phyloP scores from a whole-genome alignment of 2,329 filamentous ascomycete species.

The Fusarium armeniacum region DNA sequence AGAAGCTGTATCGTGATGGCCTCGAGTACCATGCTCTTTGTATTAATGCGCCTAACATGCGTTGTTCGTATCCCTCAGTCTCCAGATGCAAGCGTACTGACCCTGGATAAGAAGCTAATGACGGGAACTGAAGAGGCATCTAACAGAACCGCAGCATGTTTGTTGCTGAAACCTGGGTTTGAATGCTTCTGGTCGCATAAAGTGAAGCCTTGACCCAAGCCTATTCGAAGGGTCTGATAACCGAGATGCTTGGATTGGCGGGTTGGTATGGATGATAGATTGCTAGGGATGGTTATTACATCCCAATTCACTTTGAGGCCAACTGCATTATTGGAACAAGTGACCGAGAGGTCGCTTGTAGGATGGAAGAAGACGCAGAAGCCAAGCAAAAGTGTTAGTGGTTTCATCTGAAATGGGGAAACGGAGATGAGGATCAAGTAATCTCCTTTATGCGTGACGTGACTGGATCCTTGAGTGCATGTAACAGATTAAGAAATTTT shows the following conservation, averaged over 20 bases:
- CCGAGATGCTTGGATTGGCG: constrained; percentile 29
- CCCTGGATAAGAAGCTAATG: constrained; percentile 9
- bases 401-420: constrained; percentile 27
- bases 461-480: neutral
- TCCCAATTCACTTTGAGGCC: constrained; percentile 28
- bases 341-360: constrained; percentile 2
- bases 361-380: constrained; percentile 1
- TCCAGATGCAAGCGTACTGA: constrained; percentile 3
- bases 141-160: constrained; percentile 2
- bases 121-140: neutral
- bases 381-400: constrained; percentile 2
- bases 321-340: constrained; percentile 15
- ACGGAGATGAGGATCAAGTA: neutral
- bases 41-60: constrained; percentile 17
- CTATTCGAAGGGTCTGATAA: constrained; percentile 28
- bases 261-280: constrained; percentile 15
- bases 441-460: neutral
- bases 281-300: constrained; percentile 2
- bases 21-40: constrained; percentile 9
- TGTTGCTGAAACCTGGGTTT: constrained; percentile 23
- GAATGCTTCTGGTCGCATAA: constrained; percentile 12
- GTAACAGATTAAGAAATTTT: neutral
- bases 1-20: neutral
- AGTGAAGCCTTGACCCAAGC: constrained; percentile 20
- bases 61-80: neutral